Conservation (phyloP, 257 asterid species). For the Solanum lycopersicoides region DNA sequence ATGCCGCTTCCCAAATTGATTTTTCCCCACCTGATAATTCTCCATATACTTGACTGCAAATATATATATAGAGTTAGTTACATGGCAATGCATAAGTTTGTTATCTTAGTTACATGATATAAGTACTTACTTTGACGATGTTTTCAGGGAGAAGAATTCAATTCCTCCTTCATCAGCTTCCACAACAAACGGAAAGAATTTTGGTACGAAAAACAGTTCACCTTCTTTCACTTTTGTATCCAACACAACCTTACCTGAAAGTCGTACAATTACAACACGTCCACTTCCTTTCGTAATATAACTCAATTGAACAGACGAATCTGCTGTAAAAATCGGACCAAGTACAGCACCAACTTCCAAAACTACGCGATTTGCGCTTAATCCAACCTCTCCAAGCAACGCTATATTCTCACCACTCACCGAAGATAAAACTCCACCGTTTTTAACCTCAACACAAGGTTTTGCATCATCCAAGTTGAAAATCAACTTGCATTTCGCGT, state of each 20-base stretch:
- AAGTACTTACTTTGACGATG: slow-evolving; percentile 21
- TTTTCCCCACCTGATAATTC: slow-evolving; percentile 5
- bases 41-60: slow-evolving; percentile 15
- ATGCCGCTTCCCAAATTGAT: slow-evolving; percentile 19
- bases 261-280: slow-evolving; percentile 16
- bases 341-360: not conserved
- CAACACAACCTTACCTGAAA: slow-evolving; percentile 15
- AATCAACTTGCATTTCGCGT: not conserved
- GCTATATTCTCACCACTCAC: slow-evolving; percentile 3
- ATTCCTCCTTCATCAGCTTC: slow-evolving; percentile 23
- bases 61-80: too few relatives aligned
- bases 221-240: slow-evolving; percentile 10
- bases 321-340: slow-evolving; percentile 9
- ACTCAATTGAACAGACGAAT: not conserved
- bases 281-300: slow-evolving; percentile 28
- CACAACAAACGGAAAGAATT: slow-evolving; percentile 13
- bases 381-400: slow-evolving; percentile 7
- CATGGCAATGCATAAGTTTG: not conserved
- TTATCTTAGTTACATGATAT: not conserved
- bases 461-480: not conserved
- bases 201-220: slow-evolving; percentile 31
- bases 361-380: slow-evolving; percentile 14
- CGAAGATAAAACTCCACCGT: not conserved
- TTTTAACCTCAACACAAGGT: not conserved
- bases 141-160: slow-evolving; percentile 11